phyloP scores from a whole-genome alignment of 1,139 yeast species.

The Blastobotrys elegans region DNA sequence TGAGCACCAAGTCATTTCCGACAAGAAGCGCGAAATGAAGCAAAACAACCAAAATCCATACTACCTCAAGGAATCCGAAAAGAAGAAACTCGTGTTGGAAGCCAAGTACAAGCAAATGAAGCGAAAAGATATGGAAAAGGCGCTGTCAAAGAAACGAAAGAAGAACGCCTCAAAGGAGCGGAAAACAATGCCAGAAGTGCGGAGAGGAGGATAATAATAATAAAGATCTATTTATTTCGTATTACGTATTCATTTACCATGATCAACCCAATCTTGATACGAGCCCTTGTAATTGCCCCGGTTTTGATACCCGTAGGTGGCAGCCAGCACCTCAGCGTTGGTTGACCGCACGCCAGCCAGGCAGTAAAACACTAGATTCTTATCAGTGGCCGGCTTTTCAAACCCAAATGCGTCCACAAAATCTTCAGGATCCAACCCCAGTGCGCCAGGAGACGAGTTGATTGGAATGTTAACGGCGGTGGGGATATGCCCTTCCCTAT shows the following conservation, averaged over 20 bases:
- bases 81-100: constrained; percentile 77
- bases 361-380: constrained; percentile 85
- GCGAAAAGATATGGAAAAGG: constrained; percentile 75
- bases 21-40: constrained; percentile 46
- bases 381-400: constrained; percentile 65
- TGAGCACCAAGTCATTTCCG: constrained; percentile 55
- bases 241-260: constrained; percentile 27
- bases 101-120: constrained; percentile 87
- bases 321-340: constrained; percentile 88
- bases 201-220: constrained; percentile 21
- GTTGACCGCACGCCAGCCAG: constrained; percentile 89
- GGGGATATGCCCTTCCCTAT: constrained; percentile 65
- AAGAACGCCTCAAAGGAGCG: constrained; percentile 89
- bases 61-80: constrained; percentile 72
- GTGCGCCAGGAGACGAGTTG: constrained; percentile 91
- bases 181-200: constrained; percentile 50
- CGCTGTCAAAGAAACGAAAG: constrained; percentile 90
- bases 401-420: constrained; percentile 79
- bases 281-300: constrained; percentile 61
- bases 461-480: constrained; percentile 82
- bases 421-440: constrained; percentile 71
- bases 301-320: constrained; percentile 77
- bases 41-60: constrained; percentile 47
- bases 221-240: neutral
- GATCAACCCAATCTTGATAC: constrained; percentile 75